Evolutionary conservation across 331 rosid species (phyloP).

Genomic region (Acacia pycnantha): DNA sequence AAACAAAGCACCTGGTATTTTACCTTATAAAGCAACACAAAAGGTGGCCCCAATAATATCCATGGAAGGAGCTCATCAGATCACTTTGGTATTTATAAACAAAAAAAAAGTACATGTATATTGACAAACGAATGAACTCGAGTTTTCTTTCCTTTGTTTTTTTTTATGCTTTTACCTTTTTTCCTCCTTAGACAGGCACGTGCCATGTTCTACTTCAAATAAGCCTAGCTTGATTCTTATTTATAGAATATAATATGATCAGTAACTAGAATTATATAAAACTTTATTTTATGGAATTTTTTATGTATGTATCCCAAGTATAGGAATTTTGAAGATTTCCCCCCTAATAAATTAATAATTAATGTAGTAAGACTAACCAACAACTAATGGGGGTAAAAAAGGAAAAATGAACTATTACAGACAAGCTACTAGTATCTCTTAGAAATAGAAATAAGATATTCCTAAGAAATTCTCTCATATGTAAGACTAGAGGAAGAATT

Average conservation of each 20-base stretch:
- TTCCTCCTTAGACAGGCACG: neutral
- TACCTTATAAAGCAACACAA: neutral
- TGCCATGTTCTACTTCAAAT: neutral
- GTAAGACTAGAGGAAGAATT: neutral
- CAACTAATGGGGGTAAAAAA: too few species aligned
- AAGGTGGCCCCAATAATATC: neutral
- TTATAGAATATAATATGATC: neutral
- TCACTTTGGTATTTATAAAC: neutral
- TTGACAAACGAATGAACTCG: neutral
- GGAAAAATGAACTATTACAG: too few species aligned
- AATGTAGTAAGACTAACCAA: too few species aligned
- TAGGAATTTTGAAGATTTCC: too few species aligned
- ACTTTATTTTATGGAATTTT: neutral
- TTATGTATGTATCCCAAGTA: neutral
- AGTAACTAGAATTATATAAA: neutral
- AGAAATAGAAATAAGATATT: too few species aligned
- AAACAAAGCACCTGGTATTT: neutral
- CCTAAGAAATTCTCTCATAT: too few species aligned
- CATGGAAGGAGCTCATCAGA: neutral
- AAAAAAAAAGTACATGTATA: neutral
- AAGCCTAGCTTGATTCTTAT: neutral
- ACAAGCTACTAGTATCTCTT: too few species aligned
- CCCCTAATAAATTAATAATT: too few species aligned
- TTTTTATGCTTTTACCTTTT: too few species aligned
- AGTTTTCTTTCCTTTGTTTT: neutral